Base-by-base conservation (phyloP, 1,139 yeast genomes). In the Suhomyces yuchorum region DNA sequence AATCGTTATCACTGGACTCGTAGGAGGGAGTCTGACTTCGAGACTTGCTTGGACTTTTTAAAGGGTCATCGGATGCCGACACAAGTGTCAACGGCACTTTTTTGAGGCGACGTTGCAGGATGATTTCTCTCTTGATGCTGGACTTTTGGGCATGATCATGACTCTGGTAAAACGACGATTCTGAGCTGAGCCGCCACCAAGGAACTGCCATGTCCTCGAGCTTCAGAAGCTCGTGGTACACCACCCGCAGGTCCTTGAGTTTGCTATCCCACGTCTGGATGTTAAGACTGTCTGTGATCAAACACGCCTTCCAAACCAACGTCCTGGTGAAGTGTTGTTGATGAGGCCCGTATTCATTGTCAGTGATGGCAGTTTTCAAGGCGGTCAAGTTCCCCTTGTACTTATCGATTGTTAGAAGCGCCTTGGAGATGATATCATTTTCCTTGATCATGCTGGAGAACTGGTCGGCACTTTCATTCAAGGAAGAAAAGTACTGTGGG, bases 241-340 rank as follows among this genome's bases (percentile, higher is more conserved):
- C 68, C 19, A 70, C 65, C 37, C 80, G 56, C 17, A 72, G 59
- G 34, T 63, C 65, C 30, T 55, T 55, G 18, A 75, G 57, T 42
- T 63, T 59, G 19, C 58, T 48, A 4, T 60, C 63, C 80, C 80
- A 75, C 4, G 56, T 50, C 30, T 66, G 67, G 41, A 73, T 69
- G 49, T 71, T 68, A 37, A 75, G 62, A 36, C 67, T 65, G 40
- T 73, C 74, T 8, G 78, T 71, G 30, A 75, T 68, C 33, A 71
- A 63, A 42, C 70, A 62, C 11, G 61, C 52, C 51, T 75, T 75
- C 80, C 80, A 75, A 8, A 74, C 50, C 38, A 75, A 60, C 4
- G 71, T 55, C 19, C 79, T 60, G 4, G 69, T 52, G 51, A 67
- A 74, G 24, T 14, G 17, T 12, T 36, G 26, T 46, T 62, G 54